Evolutionary conservation across 208 protist species (phyloP), one percentile per base, ranked within the genome.

Genomic region (Trypanosoma platydactyli): DNA sequence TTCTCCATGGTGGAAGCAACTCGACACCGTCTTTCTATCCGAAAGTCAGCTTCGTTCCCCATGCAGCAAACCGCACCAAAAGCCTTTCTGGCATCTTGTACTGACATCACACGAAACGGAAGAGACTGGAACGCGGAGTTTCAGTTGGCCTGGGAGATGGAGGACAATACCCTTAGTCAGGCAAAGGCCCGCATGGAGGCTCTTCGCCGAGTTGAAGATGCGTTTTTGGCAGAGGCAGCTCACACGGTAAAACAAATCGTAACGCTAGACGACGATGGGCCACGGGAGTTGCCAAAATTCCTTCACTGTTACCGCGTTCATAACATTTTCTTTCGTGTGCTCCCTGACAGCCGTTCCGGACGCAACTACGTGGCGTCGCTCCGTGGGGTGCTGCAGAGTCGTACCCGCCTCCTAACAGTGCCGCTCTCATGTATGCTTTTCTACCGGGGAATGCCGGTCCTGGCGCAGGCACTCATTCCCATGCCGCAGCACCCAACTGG

Each of bases 271-370:
- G 81, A 92, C 51, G 75, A 92, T 58, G 80, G 77, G 61, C 89
- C 89, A 0, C 63, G 65, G 16, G 86, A 90, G 72, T 67, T 92
- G 48, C 86, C 83, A 0, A 81, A 85, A 56, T 89, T 88, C 67
- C 61, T 89, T 42, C 89, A 94, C 68, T 94, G 89, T 76, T 94
- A 86, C 63, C 84, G 83, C 33, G 83, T 89, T 3, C 58, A 76
- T 35, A 94, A 94, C 74, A 88, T 94, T 50, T 94, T 94, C 56
- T 94, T 91, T 55, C 81, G 86, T 54, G 78, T 94, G n/a, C 64
- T 94, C 18, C 89, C 89, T 0, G 89, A 94, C 74, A 89, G 86
- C 55, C 89, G 84, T 2, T 91, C 83, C 3, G 89, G 86, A 6
- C 79, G 82, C 18, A 94, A 94, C 61, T 92, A 92, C 74, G 78